Base-by-base conservation (phyloP, 2,329 filamentous ascomycete species). In the Colletotrichum sp. region DNA sequence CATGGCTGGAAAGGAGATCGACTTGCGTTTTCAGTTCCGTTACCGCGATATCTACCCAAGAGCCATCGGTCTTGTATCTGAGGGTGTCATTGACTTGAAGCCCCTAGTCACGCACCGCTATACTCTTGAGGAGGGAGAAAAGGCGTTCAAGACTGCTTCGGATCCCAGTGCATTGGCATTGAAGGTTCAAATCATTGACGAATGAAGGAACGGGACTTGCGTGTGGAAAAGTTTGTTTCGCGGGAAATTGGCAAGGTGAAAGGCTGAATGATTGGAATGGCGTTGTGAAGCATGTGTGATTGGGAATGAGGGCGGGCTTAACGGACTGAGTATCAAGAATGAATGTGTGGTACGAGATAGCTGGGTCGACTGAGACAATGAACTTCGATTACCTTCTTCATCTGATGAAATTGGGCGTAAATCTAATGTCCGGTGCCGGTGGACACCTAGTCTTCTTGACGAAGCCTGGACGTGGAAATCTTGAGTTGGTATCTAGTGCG, bases 1-100 rank as follows among this genome's bases (percentile, higher is more conserved):
- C 71, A 74, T 74, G 71, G 71, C 71, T n/a, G 66, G 71, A 26
- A 74, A 74, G 24, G 71, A 85, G 77, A 84, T 86, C 59, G 84
- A 86, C 62, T 79, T 86, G 34, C 79, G 81, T 5, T 85, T 86
- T 72, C 84, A 85, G 72, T 85, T 83, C 76, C 82, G 84, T 15
- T 86, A 86, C 73, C 80, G 81, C 52, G 82, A 86, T 71, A 85
- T 83, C 3, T 86, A 84, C 74, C 83, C 84, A 10, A 87, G 81
- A 67, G 87, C 85, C 0, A 83, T 88, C 76, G 82, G 82, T 71
- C 79, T 88, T 59, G 80, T 84, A 2, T 77, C 80, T 9, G 77
- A 77, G 8, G 77, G 80, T 16, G 78, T 78, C 59, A 79, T 85
- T 68, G 77, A 80, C 24, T 67, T 85, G 30, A 82, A 80, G 70